Evolutionary conservation across 192 early-diverging fungal species (phyloP).

Genomic region (Coemansia sp.): DNA sequence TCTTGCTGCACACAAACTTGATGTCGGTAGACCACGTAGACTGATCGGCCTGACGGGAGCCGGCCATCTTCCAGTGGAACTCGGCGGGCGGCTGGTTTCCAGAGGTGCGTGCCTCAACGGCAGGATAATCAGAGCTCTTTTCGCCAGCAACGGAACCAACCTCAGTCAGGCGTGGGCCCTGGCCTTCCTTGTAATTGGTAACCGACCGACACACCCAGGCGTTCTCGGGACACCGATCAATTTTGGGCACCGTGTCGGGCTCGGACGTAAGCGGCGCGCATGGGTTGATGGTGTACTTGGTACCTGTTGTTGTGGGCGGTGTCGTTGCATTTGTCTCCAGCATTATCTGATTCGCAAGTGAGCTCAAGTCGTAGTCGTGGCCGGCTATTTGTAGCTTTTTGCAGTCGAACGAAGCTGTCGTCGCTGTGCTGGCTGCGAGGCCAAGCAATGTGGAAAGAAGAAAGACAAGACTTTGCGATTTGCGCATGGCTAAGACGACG

Average conservation of each 20-base stretch:
- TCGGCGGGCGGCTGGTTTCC: conserved; percentile 28
- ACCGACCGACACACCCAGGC: conserved; percentile 48
- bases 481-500: conserved; percentile 37
- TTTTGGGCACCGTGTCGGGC: conserved; percentile 31
- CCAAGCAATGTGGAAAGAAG: background rate
- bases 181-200: conserved; percentile 47
- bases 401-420: conserved; percentile 45
- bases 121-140: conserved; percentile 17
- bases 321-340: conserved; percentile 42
- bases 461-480: background rate
- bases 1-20: conserved; percentile 41
- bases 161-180: conserved; percentile 34
- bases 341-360: conserved; percentile 24
- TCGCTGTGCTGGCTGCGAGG: background rate
- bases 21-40: conserved; percentile 42
- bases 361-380: conserved; percentile 41
- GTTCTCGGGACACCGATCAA: conserved; percentile 44
- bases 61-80: conserved; percentile 53
- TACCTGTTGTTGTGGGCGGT: conserved; percentile 44
- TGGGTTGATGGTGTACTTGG: conserved; percentile 45
- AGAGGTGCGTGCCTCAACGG: conserved; percentile 26
- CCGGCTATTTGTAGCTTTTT: conserved; percentile 42
- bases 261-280: conserved; percentile 33
- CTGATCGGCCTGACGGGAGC: conserved; percentile 24
- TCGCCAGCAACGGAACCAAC: conserved; percentile 39